These are phyloP conservation scores for Ligustrum vulgare DNA, from an alignment of 257 asterid species.

Conservation along the genomic window DNA sequence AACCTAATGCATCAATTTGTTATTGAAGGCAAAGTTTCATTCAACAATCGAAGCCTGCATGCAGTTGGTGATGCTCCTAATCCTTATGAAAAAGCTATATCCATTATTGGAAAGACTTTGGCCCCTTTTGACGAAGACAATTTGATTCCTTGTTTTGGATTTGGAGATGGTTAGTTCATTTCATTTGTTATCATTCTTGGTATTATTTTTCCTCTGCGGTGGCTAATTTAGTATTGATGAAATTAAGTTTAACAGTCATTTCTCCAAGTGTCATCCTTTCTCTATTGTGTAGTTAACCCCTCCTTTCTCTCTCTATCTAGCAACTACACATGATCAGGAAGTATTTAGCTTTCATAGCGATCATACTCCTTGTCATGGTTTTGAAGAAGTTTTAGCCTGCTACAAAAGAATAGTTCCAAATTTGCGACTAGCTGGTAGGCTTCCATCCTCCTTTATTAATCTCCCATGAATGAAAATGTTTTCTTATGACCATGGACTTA, in stretches of 20 bases:
- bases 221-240: background rate
- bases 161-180: constrained; percentile 75
- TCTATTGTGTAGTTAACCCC: constrained; percentile 22
- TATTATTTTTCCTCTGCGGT: background rate
- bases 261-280: background rate
- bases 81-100: constrained; percentile 84
- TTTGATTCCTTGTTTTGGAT: constrained; percentile 85
- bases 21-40: constrained; percentile 64
- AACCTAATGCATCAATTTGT: constrained; percentile 32
- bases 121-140: constrained; percentile 87
- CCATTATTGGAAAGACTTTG: constrained; percentile 78
- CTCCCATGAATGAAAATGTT: constrained; percentile 5
- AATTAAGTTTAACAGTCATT: constrained; percentile 11
- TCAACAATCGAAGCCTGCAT: constrained; percentile 70
- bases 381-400: constrained; percentile 84
- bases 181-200: background rate
- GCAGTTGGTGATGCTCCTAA: constrained; percentile 58
- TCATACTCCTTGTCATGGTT: constrained; percentile 80
- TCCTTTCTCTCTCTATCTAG: constrained; percentile 30
- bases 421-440: constrained; percentile 63
- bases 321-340: constrained; percentile 66
- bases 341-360: constrained; percentile 83
- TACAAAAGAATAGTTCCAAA: constrained; percentile 62
- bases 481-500: constrained; percentile 19
- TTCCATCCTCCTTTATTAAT: constrained; percentile 8